Evolutionary conservation across 2,329 filamentous ascomycete species (phyloP), one percentile per base, ranked within the genome.

Genomic region (Aspergillus pseudotamarii): DNA sequence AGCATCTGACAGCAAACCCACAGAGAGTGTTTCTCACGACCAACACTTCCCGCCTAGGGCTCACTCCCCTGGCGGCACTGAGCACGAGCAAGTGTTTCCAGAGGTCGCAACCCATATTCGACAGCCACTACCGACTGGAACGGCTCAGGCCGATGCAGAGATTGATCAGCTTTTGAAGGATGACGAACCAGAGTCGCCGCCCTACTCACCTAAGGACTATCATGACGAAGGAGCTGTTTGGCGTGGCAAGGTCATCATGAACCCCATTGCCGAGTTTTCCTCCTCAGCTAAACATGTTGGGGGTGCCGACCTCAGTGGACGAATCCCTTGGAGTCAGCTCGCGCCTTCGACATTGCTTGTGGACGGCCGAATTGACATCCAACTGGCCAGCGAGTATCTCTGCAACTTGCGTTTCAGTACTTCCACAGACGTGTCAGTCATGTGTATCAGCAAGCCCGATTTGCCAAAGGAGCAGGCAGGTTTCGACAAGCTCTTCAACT

Each of bases 141-240:
- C 85, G 72, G 77, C 82, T 67, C 70, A 81, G 73, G 88, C 91
- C 16, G 94, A 99, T 76, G 87, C 91, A 3, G 95, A 98, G 64
- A 92, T 99, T 23, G 95, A 99, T 75, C 88, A 93, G 46, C 83
- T 99, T 69, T 86, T 98, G 9, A 87, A 94, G 71, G 93, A 91
- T 64, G 88, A 97, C 64, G 91, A 92, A 60, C 89, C 89, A 32
- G 91, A 91, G 54, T 94, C 91, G 1, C 91, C 91, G 1, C 91
- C 91, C 0, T 96, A 96, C 75, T 94, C 92, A 0, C 92, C 93
- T 0, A 89, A 89, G 2, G 92, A 95, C 66, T 88, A 89, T 65
- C 82, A 86, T 0, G 87, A 84, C 2, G 86, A 94, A 67, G 89
- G 91, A 0, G 83, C 92, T 28, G 83, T 96, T 41, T 97, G 93